Percentiles rank a stretch among this genome's conserved stretches.
phyloP scores from a whole-genome alignment of 495 filamentous ascomycete species.

The Penicillium goetzii region DNA sequence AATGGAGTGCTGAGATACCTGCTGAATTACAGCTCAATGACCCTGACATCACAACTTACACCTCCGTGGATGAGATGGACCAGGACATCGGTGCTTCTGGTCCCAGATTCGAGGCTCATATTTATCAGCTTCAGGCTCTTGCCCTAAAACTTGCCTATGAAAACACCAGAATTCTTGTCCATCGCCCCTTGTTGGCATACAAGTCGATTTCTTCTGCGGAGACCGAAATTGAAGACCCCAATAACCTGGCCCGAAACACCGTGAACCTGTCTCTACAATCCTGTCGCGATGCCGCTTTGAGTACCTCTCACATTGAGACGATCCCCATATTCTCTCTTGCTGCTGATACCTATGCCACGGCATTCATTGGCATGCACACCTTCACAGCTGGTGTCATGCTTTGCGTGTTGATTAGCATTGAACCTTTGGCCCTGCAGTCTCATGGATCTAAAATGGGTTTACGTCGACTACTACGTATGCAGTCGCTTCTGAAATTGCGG shows the following conservation, averaged over 20 bases:
- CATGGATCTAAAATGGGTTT: conserved; percentile 29
- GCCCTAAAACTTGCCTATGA: conserved; percentile 33
- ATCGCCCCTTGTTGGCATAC: conserved; percentile 33
- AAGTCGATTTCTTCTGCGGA: conserved; percentile 7
- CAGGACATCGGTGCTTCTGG: conserved; percentile 34
- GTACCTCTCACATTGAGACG: conserved; percentile 22
- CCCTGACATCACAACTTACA: conserved; percentile 5
- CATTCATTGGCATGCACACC: conserved; percentile 37
- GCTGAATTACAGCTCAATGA: conserved; percentile 14
- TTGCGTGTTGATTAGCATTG: conserved; percentile 34
- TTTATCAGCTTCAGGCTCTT: conserved; percentile 37
- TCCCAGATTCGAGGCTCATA: conserved; percentile 31
- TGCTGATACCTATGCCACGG: conserved; percentile 34
- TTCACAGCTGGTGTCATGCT: conserved; percentile 37
- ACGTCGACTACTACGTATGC: conserved; percentile 28
- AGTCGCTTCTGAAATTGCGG: conserved; percentile 24
- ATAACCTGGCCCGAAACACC: background rate
- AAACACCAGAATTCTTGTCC: conserved; percentile 32
- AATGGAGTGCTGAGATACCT: conserved; percentile 31
- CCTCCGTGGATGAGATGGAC: conserved; percentile 31
- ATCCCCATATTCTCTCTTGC: conserved; percentile 26
- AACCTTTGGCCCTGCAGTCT: conserved; percentile 24
- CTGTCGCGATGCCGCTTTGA: conserved; percentile 35
- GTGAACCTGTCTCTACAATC: conserved; percentile 20
- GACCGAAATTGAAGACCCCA: background rate